Percentiles rank a stretch among this genome's conserved stretches.
phyloP scores from a whole-genome alignment of 352 stramenopile species.

The Phytopythium cucurbitacearum region DNA sequence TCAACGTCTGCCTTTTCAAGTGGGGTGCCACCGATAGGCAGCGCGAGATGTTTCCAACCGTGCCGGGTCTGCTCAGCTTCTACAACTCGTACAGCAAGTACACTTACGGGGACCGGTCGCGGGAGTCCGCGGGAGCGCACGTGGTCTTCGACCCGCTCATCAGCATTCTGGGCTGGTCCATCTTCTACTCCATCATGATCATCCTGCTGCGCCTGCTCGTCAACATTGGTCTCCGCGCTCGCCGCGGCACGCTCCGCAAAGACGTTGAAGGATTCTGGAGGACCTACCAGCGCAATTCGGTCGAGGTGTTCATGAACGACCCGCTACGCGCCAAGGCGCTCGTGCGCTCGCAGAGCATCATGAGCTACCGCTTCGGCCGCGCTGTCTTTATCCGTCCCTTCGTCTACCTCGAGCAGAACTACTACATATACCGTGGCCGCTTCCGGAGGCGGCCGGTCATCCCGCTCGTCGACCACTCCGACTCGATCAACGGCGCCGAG shows the following conservation, averaged over 20 bases:
- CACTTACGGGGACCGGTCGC: conserved; percentile 17
- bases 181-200: conserved; percentile 12
- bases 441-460: conserved; percentile 12
- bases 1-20: conserved; percentile 14
- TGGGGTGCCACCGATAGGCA: conserved; percentile 11
- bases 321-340: conserved; percentile 18
- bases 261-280: conserved; percentile 15
- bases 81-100: conserved; percentile 17
- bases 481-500: conserved; percentile 7
- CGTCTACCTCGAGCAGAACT: conserved; percentile 22
- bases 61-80: conserved; percentile 8
- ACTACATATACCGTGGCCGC: conserved; percentile 15
- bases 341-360: conserved; percentile 13
- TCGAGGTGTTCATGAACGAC: conserved; percentile 20
- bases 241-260: conserved; percentile 6
- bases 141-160: conserved; percentile 15
- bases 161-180: conserved; percentile 10
- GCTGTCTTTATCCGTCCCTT: conserved; percentile 20
- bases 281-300: conserved; percentile 20
- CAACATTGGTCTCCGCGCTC: not conserved
- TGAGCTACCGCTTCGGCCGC: conserved; percentile 18
- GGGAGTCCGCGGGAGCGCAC: conserved; percentile 2
- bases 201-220: conserved; percentile 8
- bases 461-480: conserved; percentile 8
- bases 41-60: conserved; percentile 11